A percentile compares a stretch with the other conserved stretches of the same genome.
Evolutionary conservation across 495 filamentous ascomycete species (phyloP).

Genomic region (Annulohypoxylon maeteangense): DNA sequence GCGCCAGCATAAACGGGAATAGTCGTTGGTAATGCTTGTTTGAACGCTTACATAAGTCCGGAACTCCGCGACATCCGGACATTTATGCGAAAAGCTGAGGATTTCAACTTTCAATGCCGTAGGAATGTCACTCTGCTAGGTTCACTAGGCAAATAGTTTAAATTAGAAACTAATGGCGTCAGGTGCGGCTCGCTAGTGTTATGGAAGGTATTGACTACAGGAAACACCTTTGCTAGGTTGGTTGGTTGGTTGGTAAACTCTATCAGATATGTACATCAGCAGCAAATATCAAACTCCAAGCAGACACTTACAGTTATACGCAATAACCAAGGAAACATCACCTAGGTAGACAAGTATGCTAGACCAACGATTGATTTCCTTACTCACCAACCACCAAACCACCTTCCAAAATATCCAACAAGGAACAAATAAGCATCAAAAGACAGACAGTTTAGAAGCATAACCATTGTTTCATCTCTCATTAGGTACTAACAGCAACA

Average conservation of each 20-base stretch:
- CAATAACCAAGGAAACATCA: neutral
- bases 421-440: too few species aligned
- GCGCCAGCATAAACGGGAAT: neutral
- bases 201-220: neutral
- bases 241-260: neutral
- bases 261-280: neutral
- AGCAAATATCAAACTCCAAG: neutral
- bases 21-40: neutral
- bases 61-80: neutral
- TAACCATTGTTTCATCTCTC: too few species aligned
- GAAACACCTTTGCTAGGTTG: neutral
- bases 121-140: neutral
- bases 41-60: neutral
- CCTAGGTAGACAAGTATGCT: too few species aligned
- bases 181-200: neutral
- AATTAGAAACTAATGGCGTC: neutral
- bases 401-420: too few species aligned
- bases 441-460: too few species aligned
- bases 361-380: too few species aligned
- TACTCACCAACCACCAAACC: too few species aligned
- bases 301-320: neutral
- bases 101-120: neutral
- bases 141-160: neutral
- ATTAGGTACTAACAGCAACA: neutral
- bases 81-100: neutral